Conservation (phyloP, 495 filamentous ascomycete species). For the Talaromyces adpressus region DNA sequence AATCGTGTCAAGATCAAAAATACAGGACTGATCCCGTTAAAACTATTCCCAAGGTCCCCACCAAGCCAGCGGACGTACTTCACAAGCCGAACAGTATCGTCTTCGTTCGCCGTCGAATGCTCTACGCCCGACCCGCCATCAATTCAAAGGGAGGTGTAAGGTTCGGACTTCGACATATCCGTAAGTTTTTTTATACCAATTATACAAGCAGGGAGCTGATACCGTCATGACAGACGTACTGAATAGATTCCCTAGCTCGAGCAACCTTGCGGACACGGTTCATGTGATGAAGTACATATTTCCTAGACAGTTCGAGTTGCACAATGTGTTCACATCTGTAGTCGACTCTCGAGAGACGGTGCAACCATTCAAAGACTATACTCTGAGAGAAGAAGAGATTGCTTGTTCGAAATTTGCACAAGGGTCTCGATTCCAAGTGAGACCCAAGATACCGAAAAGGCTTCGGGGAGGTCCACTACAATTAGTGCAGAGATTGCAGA, state of each 20-base stretch:
- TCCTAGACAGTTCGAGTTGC: constrained; percentile 79
- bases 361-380: constrained; percentile 74
- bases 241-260: constrained; percentile 57
- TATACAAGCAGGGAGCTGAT: constrained; percentile 7
- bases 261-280: constrained; percentile 48
- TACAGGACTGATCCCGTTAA: background rate
- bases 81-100: constrained; percentile 52
- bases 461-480: constrained; percentile 54
- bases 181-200: constrained; percentile 43
- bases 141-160: constrained; percentile 59
- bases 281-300: constrained; percentile 91
- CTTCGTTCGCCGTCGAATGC: constrained; percentile 78
- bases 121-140: constrained; percentile 69
- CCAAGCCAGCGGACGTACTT: background rate
- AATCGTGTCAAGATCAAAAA: background rate
- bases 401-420: constrained; percentile 16
- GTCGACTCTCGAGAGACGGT: constrained; percentile 56
- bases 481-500: constrained; percentile 62
- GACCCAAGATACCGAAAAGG: constrained; percentile 60
- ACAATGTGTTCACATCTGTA: constrained; percentile 79
- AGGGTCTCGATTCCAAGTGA: background rate
- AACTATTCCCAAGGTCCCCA: background rate
- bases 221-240: constrained; percentile 59
- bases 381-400: constrained; percentile 78
- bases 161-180: constrained; percentile 73